phyloP scores from a whole-genome alignment of 495 filamentous ascomycete genomes.

The Immersiella caudata region DNA sequence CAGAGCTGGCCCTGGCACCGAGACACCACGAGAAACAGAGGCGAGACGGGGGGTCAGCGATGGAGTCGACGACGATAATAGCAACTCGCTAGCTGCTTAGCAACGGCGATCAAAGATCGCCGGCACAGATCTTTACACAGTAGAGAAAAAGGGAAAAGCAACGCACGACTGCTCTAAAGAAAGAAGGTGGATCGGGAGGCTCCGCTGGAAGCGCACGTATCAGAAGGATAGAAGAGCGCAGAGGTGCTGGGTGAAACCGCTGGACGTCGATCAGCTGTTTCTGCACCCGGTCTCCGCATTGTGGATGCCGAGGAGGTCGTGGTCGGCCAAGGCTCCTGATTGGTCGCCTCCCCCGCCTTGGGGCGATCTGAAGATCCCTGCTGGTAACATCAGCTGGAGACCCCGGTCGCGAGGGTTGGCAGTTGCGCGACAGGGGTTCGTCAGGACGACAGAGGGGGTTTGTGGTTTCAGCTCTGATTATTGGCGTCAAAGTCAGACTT shows the following conservation, averaged over 20 bases:
- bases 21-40: slow-evolving; percentile 17
- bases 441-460: not conserved
- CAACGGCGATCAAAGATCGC: slow-evolving; percentile 4
- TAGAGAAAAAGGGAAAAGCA: not conserved
- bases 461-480: not conserved
- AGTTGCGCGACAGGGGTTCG: not conserved
- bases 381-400: not conserved
- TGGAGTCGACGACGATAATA: slow-evolving; percentile 11
- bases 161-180: not conserved
- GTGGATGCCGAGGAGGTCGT: not conserved
- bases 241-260: slow-evolving; percentile 7
- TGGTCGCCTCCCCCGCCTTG: slow-evolving; percentile 7
- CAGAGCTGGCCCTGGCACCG: not conserved
- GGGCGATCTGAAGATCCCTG: slow-evolving; percentile 13
- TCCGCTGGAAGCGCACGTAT: not conserved
- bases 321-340: not conserved
- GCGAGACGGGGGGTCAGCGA: not conserved
- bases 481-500: too few species aligned
- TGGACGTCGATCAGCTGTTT: slow-evolving; percentile 10
- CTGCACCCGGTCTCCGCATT: not conserved
- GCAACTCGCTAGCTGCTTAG: not conserved
- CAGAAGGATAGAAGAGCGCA: not conserved
- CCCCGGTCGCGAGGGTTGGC: slow-evolving; percentile 2
- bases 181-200: too few species aligned
- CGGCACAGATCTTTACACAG: not conserved